Base-by-base conservation (phyloP, 768 basidiomycete species). In the Tylopilus plumbeoviolaceoides region DNA sequence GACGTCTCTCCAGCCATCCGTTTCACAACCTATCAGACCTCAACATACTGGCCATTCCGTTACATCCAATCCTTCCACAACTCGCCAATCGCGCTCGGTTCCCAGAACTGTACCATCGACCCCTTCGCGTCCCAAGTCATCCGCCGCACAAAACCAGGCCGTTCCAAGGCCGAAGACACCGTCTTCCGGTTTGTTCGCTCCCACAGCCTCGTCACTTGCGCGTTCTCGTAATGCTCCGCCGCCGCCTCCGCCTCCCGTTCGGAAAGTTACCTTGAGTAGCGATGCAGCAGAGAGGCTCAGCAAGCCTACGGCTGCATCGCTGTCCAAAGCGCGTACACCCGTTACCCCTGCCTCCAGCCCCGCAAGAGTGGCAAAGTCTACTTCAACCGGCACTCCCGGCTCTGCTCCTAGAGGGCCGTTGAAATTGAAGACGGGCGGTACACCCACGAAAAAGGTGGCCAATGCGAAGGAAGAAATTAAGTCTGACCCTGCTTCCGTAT, bases 181-280 rank as follows among this genome's bases (percentile, higher is more conserved):
- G 3, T 79, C 82, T 6, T 73, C 81, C 2, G 84, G 87, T 12
- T 67, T 91, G 20, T 90, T 85, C 62, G 89, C 90, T 7, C 90
- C 90, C 1, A 92, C 90, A 1, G 90, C 89, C 0, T 87, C 89
- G 4, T 89, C 89, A 9, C 79, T 91, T 8, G 90, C 90, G 0
- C 79, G 76, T 46, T 76, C 84, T 31, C 83, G 87, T 45, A 81
- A 78, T 61, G 75, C 78, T 0, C 73, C 72, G 8, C 74, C 74
- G 2, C 70, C 68, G 1, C 70, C 74, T 7, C 76, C 82, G 1
- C 72, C 75, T 0, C 77, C 84, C 1, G 67, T 70, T 18, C 82
- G 78, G 72, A 85, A 84, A 67, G 62, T 70, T n/a, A 75, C 79
- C 1, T 59, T 82, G 42, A 79, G 78, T 51, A 75, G 75, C 53